These are phyloP conservation scores for Hawksworthiomyces lignivorus DNA, from an alignment of 2,329 filamentous ascomycete species.

Conservation along the genomic window DNA sequence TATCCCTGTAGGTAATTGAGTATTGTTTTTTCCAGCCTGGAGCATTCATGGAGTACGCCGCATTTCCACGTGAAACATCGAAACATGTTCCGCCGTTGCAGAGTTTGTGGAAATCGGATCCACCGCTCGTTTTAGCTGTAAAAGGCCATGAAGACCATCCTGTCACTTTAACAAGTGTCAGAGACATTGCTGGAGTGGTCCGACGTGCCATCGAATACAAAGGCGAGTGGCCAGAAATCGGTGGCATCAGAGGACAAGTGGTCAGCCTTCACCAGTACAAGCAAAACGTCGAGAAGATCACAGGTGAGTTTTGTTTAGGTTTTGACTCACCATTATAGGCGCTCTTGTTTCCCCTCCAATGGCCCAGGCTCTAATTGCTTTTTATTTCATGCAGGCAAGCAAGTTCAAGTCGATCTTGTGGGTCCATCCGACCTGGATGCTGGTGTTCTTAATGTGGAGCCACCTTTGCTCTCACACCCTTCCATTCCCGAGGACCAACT, in stretches of 20 bases:
- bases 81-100: conserved; percentile 35
- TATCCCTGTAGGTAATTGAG: conserved; percentile 37
- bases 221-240: conserved; percentile 32
- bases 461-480: conserved; percentile 28
- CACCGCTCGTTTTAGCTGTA: conserved; percentile 34
- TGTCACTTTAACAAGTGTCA: conserved; percentile 36
- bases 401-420: conserved; percentile 32
- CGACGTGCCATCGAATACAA: conserved; percentile 34
- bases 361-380: no score
- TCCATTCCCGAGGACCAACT: conserved; percentile 27
- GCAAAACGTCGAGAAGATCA: conserved; percentile 30
- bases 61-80: conserved; percentile 37
- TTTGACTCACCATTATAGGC: no score
- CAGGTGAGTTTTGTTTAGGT: no score
- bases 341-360: no score
- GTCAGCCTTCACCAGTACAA: conserved; percentile 30
- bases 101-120: no score
- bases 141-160: conserved; percentile 33
- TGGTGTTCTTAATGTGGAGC: conserved; percentile 32
- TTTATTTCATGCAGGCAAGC: no score
- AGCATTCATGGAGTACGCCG: conserved; percentile 40
- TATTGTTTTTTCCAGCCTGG: conserved; percentile 20
- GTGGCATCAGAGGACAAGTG: conserved; percentile 33
- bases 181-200: conserved; percentile 33
- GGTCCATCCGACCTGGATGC: conserved; percentile 38